Conservation (phyloP, 805 yeast genomes). For the Candida argentea region DNA sequence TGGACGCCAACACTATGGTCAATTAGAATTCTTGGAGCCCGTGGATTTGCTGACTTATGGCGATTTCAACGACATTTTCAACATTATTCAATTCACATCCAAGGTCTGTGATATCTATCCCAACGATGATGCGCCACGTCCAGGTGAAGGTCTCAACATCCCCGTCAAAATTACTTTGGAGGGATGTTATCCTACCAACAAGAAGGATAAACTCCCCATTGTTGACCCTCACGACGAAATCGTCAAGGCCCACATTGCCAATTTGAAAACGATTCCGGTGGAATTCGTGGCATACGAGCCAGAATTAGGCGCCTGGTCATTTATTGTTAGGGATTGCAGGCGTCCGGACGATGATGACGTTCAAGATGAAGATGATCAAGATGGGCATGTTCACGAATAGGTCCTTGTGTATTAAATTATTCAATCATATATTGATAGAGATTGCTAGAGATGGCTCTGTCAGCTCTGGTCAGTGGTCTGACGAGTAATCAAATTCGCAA, state of each 20-base stretch:
- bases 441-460: constrained; percentile 1
- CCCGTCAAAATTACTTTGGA: constrained; percentile 65
- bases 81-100: constrained; percentile 51
- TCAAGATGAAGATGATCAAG: background rate
- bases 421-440: background rate
- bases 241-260: constrained; percentile 57
- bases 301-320: constrained; percentile 61
- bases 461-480: too few species aligned
- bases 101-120: constrained; percentile 67
- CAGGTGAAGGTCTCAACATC: constrained; percentile 78
- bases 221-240: constrained; percentile 69
- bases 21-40: constrained; percentile 65
- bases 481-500: too few species aligned
- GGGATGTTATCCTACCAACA: constrained; percentile 72
- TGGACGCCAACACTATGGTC: constrained; percentile 74
- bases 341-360: too few species aligned
- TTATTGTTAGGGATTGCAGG: constrained; percentile 29
- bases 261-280: constrained; percentile 50
- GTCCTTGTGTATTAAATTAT: background rate
- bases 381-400: background rate
- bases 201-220: constrained; percentile 61
- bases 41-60: constrained; percentile 72
- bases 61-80: constrained; percentile 52
- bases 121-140: constrained; percentile 47
- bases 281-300: constrained; percentile 73